Evolutionary conservation across 2,329 filamentous ascomycete species (phyloP).

Genomic region (Pseudogymnoascus sp.): DNA sequence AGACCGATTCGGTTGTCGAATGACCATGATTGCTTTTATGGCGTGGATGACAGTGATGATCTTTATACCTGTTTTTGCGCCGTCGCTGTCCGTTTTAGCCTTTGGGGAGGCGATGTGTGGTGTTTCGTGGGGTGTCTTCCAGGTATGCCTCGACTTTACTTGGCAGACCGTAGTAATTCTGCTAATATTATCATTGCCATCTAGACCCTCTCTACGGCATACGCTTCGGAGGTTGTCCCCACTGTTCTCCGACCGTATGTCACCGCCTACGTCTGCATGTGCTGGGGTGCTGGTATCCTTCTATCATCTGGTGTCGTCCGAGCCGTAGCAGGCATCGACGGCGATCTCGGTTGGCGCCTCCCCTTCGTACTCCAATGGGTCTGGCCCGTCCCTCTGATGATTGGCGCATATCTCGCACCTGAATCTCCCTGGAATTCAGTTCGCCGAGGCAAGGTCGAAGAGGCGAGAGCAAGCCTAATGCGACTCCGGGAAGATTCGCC

Average conservation of each 20-base stretch:
- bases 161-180: neutral
- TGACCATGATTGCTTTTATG: conserved; percentile 24
- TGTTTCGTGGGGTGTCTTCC: conserved; percentile 18
- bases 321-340: conserved; percentile 17
- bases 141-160: conserved; percentile 13
- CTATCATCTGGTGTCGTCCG: conserved; percentile 24
- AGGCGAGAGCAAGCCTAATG: conserved; percentile 22
- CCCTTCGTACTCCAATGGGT: conserved; percentile 19
- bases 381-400: conserved; percentile 19
- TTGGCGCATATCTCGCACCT: conserved; percentile 26
- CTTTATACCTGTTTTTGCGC: conserved; percentile 13
- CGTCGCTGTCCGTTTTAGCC: conserved; percentile 11
- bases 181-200: neutral
- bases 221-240: conserved; percentile 24
- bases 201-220: conserved; percentile 16
- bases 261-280: conserved; percentile 26
- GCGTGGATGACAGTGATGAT: conserved; percentile 13
- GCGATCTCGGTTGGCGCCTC: conserved; percentile 18
- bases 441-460: conserved; percentile 24
- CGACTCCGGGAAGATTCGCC: conserved; percentile 22
- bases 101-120: conserved; percentile 15
- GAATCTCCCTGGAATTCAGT: conserved; percentile 31
- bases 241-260: conserved; percentile 24
- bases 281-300: conserved; percentile 24
- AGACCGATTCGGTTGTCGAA: conserved; percentile 27